phyloP scores from a whole-genome alignment of 176 grass and related monocot genomes.

The Triticum turgidum region DNA sequence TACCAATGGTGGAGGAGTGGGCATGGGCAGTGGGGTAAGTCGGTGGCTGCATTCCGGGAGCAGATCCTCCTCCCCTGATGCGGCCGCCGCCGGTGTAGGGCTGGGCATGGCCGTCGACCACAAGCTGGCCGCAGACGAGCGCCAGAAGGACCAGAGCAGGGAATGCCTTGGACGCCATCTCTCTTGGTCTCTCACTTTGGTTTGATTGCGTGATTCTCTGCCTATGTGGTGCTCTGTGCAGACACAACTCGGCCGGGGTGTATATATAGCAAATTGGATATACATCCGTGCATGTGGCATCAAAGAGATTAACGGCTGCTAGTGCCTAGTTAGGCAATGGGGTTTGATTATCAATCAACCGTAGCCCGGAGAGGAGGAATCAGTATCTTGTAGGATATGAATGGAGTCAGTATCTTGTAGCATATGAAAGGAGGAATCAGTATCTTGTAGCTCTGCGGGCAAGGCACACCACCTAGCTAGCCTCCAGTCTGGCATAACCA shows the following conservation, averaged over 20 bases:
- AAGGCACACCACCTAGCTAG: background rate
- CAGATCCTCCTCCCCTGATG: background rate
- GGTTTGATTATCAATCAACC: too few species aligned
- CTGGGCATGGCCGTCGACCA: background rate
- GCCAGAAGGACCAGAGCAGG: background rate
- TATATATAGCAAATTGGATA: background rate
- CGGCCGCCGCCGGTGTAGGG: background rate
- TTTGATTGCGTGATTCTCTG: background rate
- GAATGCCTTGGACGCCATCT: background rate
- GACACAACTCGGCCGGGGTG: background rate
- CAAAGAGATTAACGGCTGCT: too few species aligned
- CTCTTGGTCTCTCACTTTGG: background rate
- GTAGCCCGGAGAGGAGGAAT: background rate
- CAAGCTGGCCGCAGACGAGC: background rate
- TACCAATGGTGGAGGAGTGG: background rate
- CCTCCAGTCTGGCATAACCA: too few species aligned
- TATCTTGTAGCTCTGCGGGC: background rate
- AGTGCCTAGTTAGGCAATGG: too few species aligned
- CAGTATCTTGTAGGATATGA: background rate
- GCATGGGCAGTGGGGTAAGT: rapidly evolving
- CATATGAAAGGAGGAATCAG: background rate
- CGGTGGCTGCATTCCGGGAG: background rate
- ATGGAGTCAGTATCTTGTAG: background rate
- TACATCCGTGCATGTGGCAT: background rate
- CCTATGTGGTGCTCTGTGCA: background rate